Conservation (phyloP, 345 rosid genomes). For the Theobroma cacao region DNA sequence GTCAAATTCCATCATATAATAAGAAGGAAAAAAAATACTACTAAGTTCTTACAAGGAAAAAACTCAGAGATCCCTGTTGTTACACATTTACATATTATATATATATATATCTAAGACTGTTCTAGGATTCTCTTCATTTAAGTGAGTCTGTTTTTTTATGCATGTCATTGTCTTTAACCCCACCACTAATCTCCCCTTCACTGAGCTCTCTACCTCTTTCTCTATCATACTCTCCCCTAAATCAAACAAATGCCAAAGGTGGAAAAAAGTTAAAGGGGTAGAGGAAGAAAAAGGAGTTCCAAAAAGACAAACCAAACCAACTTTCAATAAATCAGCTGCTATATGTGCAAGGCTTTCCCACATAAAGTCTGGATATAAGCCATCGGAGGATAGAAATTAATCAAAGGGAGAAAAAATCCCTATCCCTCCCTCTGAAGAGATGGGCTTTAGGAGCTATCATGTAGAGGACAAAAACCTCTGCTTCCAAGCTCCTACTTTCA, state of each 20-base stretch:
- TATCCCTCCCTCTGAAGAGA: slow-evolving; percentile 3
- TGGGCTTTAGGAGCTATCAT: slow-evolving; percentile 56
- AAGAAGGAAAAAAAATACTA: neutral
- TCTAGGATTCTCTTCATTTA: slow-evolving; percentile 58
- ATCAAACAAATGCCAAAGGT: slow-evolving; percentile 33
- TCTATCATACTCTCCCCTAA: neutral
- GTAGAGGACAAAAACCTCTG: slow-evolving; percentile 29
- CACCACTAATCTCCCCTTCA: slow-evolving; percentile 51
- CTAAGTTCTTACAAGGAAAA: no score
- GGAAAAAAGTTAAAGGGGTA: slow-evolving; percentile 25
- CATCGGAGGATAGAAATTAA: slow-evolving; percentile 11
- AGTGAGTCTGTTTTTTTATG: slow-evolving; percentile 26
- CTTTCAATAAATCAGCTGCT: slow-evolving; percentile 39
- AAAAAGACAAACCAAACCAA: slow-evolving; percentile 52
- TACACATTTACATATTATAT: neutral
- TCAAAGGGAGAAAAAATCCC: neutral
- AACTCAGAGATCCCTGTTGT: no score
- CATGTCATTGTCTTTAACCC: slow-evolving; percentile 64
- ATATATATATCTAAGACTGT: slow-evolving; percentile 23
- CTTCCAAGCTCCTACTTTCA: slow-evolving; percentile 50
- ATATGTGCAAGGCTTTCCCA: slow-evolving; percentile 38
- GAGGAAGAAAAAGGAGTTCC: slow-evolving; percentile 18
- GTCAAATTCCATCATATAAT: slow-evolving; percentile 30
- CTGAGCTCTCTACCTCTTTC: slow-evolving; percentile 17
- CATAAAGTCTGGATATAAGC: slow-evolving; percentile 41